Evolutionary conservation across 768 basidiomycete species (phyloP), one percentile per base, ranked within the genome.

Genomic region (Amanita brunnescens): DNA sequence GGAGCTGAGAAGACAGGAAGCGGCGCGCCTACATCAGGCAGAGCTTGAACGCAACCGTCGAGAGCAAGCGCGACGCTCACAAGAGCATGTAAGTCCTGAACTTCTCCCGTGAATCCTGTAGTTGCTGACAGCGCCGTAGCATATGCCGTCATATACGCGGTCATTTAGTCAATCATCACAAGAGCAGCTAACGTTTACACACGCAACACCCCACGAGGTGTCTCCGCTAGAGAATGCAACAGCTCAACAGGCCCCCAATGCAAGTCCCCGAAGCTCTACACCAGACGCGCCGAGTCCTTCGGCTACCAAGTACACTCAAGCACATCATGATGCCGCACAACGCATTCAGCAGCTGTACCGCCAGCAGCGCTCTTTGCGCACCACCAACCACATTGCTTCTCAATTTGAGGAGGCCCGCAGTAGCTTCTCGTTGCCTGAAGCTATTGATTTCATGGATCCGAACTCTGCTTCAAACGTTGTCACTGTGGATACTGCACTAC

Each of bases 341-440:
- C 71, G 59, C 44, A 78, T 81, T 42, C 79, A 79, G 54, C 64
- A 64, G 6, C 62, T 64, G 41, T 77, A 70, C 63, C 79, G 77
- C 47, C 58, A 70, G 16, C 66, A 72, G 56, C 60, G 62, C 24
- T 67, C 81, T 1, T 65, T 78, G 42, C 55, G 55, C 20, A 51
- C 69, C 20, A 71, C 83, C 58, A 55, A 66, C 34, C 43, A 62
- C 20, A 59, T 81, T 49, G 59, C 70, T 30, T 47, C 62, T 6
- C 62, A 74, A 59, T 83, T 83, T 63, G 61, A 73, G 10, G 46
- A 61, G 9, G 61, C 77, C 32, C 71, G 71, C 54, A 51, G 59
- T 5, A 53, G 57, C 18, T 83, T 83, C 64, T 54, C 62, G 16
- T 68, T 70, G 47, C 77, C 79, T 10, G 47, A 63, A 24, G 59